These are phyloP conservation scores for Capsicum chinense DNA, from an alignment of 257 asterid species.

Conservation along the genomic window DNA sequence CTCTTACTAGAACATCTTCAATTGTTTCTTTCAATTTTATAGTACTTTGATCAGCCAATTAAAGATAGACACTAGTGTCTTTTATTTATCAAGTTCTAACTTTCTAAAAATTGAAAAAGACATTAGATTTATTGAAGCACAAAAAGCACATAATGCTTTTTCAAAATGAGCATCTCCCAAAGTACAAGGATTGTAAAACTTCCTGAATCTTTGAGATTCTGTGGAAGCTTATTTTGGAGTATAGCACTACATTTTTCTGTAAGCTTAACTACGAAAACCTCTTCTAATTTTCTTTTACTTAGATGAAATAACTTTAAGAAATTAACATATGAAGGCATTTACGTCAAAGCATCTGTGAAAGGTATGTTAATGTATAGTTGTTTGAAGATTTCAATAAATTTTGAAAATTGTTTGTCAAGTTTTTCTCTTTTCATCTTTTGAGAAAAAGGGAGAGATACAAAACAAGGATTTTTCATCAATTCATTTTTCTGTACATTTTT, in stretches of 20 bases:
- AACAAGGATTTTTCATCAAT: neutral
- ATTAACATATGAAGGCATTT: no score
- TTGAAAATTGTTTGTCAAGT: no score
- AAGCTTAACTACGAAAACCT: no score
- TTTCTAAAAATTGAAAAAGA: neutral
- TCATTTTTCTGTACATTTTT: neutral
- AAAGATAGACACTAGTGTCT: neutral
- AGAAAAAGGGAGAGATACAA: neutral
- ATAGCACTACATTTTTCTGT: neutral
- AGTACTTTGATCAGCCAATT: neutral
- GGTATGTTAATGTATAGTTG: no score
- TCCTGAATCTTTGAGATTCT: neutral
- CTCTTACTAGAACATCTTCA: no score
- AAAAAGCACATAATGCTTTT: neutral
- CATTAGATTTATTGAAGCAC: neutral
- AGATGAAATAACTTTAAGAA: no score
- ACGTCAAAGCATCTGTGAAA: no score
- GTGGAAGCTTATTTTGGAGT: neutral
- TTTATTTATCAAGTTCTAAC: neutral
- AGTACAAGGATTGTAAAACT: neutral
- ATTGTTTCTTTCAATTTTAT: no score
- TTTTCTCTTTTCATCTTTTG: neutral
- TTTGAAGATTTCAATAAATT: no score
- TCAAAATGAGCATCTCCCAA: neutral
- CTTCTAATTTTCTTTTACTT: no score